phyloP scores from a whole-genome alignment of 2,329 filamentous ascomycete species.

The Triangularia verruculosa region DNA sequence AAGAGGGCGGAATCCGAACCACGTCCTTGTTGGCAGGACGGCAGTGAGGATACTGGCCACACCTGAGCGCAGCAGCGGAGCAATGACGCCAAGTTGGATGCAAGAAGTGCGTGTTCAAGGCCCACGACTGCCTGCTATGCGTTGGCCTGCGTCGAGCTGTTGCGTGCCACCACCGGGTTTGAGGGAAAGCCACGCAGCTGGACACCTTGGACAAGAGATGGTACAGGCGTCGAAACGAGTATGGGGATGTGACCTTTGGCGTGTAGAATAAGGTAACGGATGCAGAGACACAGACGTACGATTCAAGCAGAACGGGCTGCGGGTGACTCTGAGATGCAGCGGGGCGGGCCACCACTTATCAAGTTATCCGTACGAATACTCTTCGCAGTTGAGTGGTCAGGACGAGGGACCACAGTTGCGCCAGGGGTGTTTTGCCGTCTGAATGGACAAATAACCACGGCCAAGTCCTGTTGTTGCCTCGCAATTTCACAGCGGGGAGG shows the following conservation, averaged over 20 bases:
- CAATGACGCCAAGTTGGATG: constrained; percentile 11
- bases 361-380: constrained; percentile 29
- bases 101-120: constrained; percentile 18
- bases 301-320: constrained; percentile 27
- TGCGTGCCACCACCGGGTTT: constrained; percentile 14
- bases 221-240: constrained; percentile 3
- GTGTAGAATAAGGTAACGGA: constrained; percentile 23
- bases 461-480: constrained; percentile 20
- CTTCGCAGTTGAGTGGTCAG: constrained; percentile 39
- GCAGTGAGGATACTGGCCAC: background rate
- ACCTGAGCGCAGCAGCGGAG: background rate
- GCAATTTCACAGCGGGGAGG: constrained; percentile 11
- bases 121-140: constrained; percentile 9
- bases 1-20: constrained; percentile 8
- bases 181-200: constrained; percentile 18
- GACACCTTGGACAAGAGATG: constrained; percentile 12
- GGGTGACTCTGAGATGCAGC: constrained; percentile 34
- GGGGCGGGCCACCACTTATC: constrained; percentile 40
- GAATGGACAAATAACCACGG: constrained; percentile 32
- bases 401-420: constrained; percentile 29
- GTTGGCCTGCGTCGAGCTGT: constrained; percentile 17
- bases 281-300: constrained; percentile 14
- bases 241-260: constrained; percentile 14
- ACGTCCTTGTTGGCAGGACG: constrained; percentile 11
- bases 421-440: constrained; percentile 34